Conservation (phyloP, 2,329 filamentous ascomycete genomes). For the Rugonectria rugulosa region DNA sequence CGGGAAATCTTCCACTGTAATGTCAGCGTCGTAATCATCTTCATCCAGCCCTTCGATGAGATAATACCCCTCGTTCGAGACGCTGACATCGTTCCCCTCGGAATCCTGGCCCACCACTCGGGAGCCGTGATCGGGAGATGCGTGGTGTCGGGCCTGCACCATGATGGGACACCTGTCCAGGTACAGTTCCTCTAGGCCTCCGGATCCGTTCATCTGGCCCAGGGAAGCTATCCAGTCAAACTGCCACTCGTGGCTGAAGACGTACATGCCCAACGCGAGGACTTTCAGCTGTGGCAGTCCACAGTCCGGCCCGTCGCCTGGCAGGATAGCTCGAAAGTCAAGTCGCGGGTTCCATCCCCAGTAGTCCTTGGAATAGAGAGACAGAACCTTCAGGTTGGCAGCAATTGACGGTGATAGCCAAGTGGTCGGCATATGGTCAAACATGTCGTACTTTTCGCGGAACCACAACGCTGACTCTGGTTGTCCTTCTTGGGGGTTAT, state of each 20-base stretch:
- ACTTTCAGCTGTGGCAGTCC: conserved; percentile 46
- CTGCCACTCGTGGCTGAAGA: conserved; percentile 53
- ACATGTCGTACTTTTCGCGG: conserved; percentile 30
- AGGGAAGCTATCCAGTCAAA: conserved; percentile 54
- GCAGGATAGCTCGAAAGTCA: conserved; percentile 42
- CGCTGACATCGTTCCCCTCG: background rate
- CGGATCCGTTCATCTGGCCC: conserved; percentile 27
- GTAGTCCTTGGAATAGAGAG: conserved; percentile 45
- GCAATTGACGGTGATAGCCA: conserved; percentile 35
- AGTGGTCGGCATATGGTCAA: conserved; percentile 26
- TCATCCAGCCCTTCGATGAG: conserved; percentile 5
- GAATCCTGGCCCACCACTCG: background rate
- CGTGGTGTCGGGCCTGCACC: conserved; percentile 16
- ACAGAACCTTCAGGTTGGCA: conserved; percentile 44
- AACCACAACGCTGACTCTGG: conserved; percentile 4
- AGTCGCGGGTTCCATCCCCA: conserved; percentile 51
- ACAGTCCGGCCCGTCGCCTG: conserved; percentile 4
- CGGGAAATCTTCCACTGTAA: background rate
- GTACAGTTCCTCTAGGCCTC: conserved; percentile 50
- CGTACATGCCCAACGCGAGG: conserved; percentile 48
- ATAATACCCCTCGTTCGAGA: conserved; percentile 12
- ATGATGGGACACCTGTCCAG: conserved; percentile 51
- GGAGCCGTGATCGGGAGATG: background rate
- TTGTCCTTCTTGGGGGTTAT: background rate
- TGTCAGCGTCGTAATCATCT: conserved; percentile 3